A percentile compares a stretch with the other conserved stretches of the same genome.
Conservation (phyloP, 2,329 filamentous ascomycete genomes). For the Sphaerulina populicola region DNA sequence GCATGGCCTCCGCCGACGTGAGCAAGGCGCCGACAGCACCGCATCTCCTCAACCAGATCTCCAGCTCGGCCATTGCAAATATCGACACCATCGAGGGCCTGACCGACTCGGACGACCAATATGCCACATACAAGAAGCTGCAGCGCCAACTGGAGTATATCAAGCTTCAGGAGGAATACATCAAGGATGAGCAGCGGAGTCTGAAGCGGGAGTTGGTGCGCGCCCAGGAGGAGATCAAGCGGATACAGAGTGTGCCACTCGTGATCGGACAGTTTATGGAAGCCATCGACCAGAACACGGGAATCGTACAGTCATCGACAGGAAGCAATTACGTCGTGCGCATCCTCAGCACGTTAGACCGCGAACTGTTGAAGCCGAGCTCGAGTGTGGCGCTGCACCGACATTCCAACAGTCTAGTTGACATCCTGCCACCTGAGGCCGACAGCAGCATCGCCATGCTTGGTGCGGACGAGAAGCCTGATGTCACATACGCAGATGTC, state of each 20-base stretch:
- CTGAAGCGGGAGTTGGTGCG: constrained; percentile 94
- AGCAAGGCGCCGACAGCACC: constrained; percentile 71
- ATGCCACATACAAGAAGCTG: constrained; percentile 90
- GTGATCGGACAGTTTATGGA: constrained; percentile 99
- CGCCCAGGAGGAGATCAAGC: constrained; percentile 98
- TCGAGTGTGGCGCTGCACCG: constrained; percentile 95
- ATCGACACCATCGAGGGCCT: constrained; percentile 84
- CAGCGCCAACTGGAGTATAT: constrained; percentile 95
- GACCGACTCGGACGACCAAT: constrained; percentile 79
- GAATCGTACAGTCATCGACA: constrained; percentile 96
- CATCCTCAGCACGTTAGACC: constrained; percentile 94
- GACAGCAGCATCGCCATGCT: constrained; percentile 99
- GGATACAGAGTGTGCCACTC: constrained; percentile 94
- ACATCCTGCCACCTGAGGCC: constrained; percentile 96
- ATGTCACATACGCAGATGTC: constrained; percentile 95
- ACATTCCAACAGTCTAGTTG: constrained; percentile 96
- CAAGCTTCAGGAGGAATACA: constrained; percentile 97
- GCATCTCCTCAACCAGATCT: constrained; percentile 66
- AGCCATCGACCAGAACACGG: constrained; percentile 98
- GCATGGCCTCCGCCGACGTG: constrained; percentile 80
- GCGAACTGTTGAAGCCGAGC: constrained; percentile 93
- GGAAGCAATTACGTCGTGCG: constrained; percentile 98
- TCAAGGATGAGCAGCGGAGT: constrained; percentile 99
- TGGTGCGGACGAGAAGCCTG: constrained; percentile 90
- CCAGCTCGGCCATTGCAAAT: constrained; percentile 71